Conservation (phyloP, 805 yeast genomes). For the Vanderwaltozyma polyspora region DNA sequence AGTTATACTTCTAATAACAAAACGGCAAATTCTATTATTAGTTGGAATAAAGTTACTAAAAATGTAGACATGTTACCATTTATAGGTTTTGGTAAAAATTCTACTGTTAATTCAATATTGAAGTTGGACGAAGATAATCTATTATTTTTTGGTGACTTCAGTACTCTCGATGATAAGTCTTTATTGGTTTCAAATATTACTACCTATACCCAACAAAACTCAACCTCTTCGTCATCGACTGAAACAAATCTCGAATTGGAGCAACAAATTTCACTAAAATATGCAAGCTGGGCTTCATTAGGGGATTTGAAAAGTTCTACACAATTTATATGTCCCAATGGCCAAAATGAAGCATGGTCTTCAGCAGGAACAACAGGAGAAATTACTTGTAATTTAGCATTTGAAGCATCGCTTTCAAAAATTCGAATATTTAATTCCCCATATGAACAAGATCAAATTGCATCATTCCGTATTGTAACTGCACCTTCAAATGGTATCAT, state of each 20-base stretch:
- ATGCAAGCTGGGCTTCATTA: conserved; percentile 42
- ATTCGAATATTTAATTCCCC: conserved; percentile 58
- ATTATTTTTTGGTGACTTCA: conserved; percentile 71
- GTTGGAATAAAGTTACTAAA: conserved; percentile 42
- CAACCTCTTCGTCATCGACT: conserved; percentile 30
- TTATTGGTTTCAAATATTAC: conserved; percentile 21
- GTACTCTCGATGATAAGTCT: conserved; percentile 43
- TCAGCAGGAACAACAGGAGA: conserved; percentile 44
- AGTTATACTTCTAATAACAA: conserved; percentile 35
- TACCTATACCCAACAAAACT: conserved; percentile 10
- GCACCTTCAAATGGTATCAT: conserved; percentile 78
- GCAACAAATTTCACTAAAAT: conserved; percentile 48
- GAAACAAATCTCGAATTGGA: conserved; percentile 35
- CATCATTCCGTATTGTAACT: conserved; percentile 61
- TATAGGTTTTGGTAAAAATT: conserved; percentile 57
- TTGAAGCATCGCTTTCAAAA: conserved; percentile 52
- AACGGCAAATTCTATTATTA: conserved; percentile 36
- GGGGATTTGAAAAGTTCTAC: conserved; percentile 27
- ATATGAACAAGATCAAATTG: conserved; percentile 34
- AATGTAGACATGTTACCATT: conserved; percentile 46
- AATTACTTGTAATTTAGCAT: conserved; percentile 52
- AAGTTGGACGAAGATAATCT: conserved; percentile 39
- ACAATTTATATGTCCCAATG: conserved; percentile 47
- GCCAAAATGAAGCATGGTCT: conserved; percentile 39
- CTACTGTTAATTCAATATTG: conserved; percentile 52